Conservation (phyloP, 768 basidiomycete species). For the Cantharellus anzutake region DNA sequence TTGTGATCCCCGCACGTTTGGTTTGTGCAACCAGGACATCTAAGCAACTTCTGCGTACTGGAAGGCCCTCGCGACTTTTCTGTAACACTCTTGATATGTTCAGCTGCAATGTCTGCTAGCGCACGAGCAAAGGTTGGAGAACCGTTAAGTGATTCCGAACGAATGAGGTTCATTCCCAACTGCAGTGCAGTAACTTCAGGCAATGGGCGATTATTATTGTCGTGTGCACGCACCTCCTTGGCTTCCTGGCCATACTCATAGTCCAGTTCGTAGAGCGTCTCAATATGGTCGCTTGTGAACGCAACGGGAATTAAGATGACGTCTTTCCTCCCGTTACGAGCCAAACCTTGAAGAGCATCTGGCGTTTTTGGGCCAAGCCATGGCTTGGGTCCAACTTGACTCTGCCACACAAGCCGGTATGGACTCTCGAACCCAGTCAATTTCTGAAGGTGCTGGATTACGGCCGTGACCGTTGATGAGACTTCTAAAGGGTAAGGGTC, state of each 20-base stretch:
- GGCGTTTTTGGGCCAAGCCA: slow-evolving; percentile 98
- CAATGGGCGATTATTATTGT: no score
- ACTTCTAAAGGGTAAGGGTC: slow-evolving; percentile 96
- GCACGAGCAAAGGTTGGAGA: slow-evolving; percentile 93
- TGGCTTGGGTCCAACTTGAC: slow-evolving; percentile 87
- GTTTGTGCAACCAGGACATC: slow-evolving; percentile 91
- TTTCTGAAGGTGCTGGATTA: slow-evolving; percentile 60
- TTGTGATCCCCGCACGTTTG: slow-evolving; percentile 75
- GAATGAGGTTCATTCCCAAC: slow-evolving; percentile 80
- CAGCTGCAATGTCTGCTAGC: slow-evolving; percentile 72
- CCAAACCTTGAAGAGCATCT: slow-evolving; percentile 57
- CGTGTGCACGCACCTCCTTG: slow-evolving; percentile 42
- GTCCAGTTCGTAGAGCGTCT: slow-evolving; percentile 93
- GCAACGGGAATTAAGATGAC: slow-evolving; percentile 79
- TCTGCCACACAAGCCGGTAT: slow-evolving; percentile 94
- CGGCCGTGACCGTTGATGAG: slow-evolving; percentile 78
- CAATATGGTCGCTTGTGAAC: slow-evolving; percentile 98
- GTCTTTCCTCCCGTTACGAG: slow-evolving; percentile 24
- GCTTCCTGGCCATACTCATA: slow-evolving; percentile 86
- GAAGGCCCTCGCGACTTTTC: slow-evolving; percentile 38
- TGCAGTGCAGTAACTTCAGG: slow-evolving; percentile 16
- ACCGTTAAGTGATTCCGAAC: slow-evolving; percentile 83
- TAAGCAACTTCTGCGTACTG: slow-evolving; percentile 61
- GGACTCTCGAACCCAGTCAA: slow-evolving; percentile 46
- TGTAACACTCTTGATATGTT: slow-evolving; percentile 50